phyloP scores from a whole-genome alignment of 208 protist species.

The Trypanosoma lewisi region DNA sequence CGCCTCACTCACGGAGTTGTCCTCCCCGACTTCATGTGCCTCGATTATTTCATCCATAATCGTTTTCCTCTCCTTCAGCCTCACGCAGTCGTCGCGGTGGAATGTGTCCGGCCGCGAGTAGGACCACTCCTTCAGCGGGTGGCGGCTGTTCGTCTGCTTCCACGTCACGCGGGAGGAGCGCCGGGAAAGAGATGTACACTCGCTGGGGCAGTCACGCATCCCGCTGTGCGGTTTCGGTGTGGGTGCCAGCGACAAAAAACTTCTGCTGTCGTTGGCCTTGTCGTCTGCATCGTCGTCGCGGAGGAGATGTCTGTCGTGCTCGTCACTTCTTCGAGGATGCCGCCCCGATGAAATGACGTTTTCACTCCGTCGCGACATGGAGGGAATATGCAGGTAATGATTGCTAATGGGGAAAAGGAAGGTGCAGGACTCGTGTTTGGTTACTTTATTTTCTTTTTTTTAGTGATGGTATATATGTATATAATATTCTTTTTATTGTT shows the following conservation, averaged over 20 bases:
- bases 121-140: constrained; percentile 10
- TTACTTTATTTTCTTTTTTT: too few relatives aligned
- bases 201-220: not conserved
- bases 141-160: not conserved
- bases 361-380: too few relatives aligned
- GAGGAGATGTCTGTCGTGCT: not conserved
- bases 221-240: not conserved
- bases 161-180: constrained; percentile 1
- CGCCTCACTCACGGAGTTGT: not conserved
- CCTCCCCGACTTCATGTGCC: not conserved
- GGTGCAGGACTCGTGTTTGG: too few relatives aligned
- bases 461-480: too few relatives aligned
- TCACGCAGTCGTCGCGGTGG: constrained; percentile 11
- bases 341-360: too few relatives aligned
- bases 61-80: not conserved
- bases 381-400: too few relatives aligned
- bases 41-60: not conserved
- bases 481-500: too few relatives aligned
- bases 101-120: constrained; percentile 11
- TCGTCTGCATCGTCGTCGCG: not conserved
- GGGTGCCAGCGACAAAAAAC: not conserved
- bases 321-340: not conserved
- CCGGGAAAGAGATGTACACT: not conserved
- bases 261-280: not conserved
- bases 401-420: too few relatives aligned